Percentiles rank a stretch among this genome's conserved stretches.
These are phyloP conservation scores for Trichoderma oligosporum DNA, from an alignment of 2,329 filamentous ascomycete species.

Conservation along the genomic window DNA sequence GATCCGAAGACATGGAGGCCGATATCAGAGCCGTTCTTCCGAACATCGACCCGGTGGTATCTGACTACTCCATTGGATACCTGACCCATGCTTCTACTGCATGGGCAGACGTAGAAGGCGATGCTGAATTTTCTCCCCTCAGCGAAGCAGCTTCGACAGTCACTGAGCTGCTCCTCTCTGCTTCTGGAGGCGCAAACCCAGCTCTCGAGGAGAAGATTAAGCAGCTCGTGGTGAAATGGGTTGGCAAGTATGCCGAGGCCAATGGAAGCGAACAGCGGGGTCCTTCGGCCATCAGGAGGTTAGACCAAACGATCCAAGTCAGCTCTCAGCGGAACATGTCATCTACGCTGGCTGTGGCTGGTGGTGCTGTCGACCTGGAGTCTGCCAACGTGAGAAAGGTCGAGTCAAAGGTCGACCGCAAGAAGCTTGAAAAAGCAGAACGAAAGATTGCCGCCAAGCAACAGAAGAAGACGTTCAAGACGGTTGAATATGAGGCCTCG, in stretches of 20 bases:
- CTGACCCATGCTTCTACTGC: conserved; percentile 86
- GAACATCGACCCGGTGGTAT: conserved; percentile 81
- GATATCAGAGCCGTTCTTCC: conserved; percentile 82
- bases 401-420: conserved; percentile 94
- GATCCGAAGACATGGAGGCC: conserved; percentile 66
- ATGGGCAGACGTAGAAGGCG: conserved; percentile 71
- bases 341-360: conserved; percentile 83
- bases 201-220: conserved; percentile 74
- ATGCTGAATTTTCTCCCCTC: conserved; percentile 68
- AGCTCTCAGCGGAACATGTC: conserved; percentile 93
- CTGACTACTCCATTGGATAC: conserved; percentile 92
- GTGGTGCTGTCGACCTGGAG: conserved; percentile 83
- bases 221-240: conserved; percentile 84
- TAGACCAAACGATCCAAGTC: conserved; percentile 94
- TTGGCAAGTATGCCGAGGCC: conserved; percentile 70
- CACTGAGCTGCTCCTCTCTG: conserved; percentile 85
- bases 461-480: conserved; percentile 98
- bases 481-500: conserved; percentile 95
- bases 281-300: conserved; percentile 73
- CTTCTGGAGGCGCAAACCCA: conserved; percentile 75
- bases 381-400: conserved; percentile 90
- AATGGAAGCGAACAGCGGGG: conserved; percentile 66
- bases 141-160: conserved; percentile 79
- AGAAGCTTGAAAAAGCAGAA: conserved; percentile 99
- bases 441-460: conserved; percentile 97